These are phyloP conservation scores for Alliaria petiolata DNA, from an alignment of 345 rosid species.

Conservation along the genomic window DNA sequence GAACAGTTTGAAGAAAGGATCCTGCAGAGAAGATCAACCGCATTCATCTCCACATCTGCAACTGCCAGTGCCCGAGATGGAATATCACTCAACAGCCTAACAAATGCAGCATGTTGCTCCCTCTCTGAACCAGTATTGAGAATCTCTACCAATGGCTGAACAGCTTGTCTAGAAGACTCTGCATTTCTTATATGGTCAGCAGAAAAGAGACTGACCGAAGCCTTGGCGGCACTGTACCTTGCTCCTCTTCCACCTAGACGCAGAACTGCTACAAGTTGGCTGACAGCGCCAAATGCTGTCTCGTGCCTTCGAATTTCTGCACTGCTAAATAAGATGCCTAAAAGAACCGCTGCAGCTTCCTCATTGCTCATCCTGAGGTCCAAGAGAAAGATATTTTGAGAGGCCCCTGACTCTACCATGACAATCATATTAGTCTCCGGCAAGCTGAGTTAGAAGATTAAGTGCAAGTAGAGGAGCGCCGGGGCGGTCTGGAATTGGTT, in stretches of 20 bases:
- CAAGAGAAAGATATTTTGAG: conserved; percentile 94
- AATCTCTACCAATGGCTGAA: conserved; percentile 97
- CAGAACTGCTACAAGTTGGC: conserved; percentile 95
- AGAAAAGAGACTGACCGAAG: conserved; percentile 90
- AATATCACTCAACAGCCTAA: conserved; percentile 92
- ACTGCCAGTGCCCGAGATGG: conserved; percentile 93
- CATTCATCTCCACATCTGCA: conserved; percentile 98
- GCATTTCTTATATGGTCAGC: conserved; percentile 99
- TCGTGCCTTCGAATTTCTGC: conserved; percentile 97
- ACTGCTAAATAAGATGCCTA: conserved; percentile 83
- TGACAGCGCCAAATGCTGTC: conserved; percentile 87
- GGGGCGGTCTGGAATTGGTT: conserved; percentile 99
- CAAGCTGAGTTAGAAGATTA: conserved; percentile 87
- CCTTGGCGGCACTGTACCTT: conserved; percentile 93
- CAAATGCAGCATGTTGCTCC: conserved; percentile 98
- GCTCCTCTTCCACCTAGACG: conserved; percentile 98
- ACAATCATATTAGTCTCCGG: conserved; percentile 87
- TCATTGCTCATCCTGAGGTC: conserved; percentile 98
- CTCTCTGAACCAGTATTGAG: conserved; percentile 91
- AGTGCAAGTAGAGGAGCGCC: conserved; percentile 96
- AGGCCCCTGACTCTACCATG: conserved; percentile 97
- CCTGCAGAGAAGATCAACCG: conserved; percentile 95
- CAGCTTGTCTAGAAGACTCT: conserved; percentile 89
- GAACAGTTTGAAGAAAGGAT: conserved; percentile 92
- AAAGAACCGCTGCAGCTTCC: conserved; percentile 95